Evolutionary conservation across 164 flowering plant genomes (phyloP).

Genomic region (Magnolia changhungtana): DNA sequence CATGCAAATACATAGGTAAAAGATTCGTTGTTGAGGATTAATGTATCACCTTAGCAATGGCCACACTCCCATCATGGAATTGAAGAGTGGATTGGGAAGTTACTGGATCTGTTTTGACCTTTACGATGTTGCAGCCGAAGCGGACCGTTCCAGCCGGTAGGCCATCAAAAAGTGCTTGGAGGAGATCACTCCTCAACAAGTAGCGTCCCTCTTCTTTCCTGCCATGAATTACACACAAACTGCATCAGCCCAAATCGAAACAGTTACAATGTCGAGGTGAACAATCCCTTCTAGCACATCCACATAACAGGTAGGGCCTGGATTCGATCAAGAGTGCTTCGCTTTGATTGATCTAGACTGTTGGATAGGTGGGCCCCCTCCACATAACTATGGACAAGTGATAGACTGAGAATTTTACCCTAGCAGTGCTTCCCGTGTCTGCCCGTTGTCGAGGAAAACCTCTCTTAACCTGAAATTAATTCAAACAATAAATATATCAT

Average conservation of each 20-base stretch:
- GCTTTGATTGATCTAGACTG: no score
- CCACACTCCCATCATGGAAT: constrained; percentile 31
- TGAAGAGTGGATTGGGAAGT: constrained; percentile 28
- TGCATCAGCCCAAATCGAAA: no score
- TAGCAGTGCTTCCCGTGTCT: constrained; percentile 3
- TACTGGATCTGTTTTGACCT: constrained; percentile 24
- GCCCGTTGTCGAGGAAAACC: constrained; percentile 12
- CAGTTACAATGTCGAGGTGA: no score
- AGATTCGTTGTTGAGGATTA: no score
- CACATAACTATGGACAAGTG: no score
- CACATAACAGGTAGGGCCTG: no score
- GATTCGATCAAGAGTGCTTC: no score
- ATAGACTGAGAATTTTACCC: constrained; percentile 14
- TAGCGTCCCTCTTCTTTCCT: constrained; percentile 44
- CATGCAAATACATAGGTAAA: no score
- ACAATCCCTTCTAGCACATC: no score
- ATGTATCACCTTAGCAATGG: constrained; percentile 38
- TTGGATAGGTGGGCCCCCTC: no score
- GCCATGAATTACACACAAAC: not conserved
- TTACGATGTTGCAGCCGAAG: constrained; percentile 26
- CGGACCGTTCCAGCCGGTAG: constrained; percentile 37
- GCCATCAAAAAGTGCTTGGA: constrained; percentile 23
- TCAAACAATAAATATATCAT: no score
- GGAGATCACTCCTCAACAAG: constrained; percentile 37
- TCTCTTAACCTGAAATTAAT: constrained; percentile 16